phyloP scores from a whole-genome alignment of 108 stramenopile species.

The Cyclotella choctawhatcheeana region DNA sequence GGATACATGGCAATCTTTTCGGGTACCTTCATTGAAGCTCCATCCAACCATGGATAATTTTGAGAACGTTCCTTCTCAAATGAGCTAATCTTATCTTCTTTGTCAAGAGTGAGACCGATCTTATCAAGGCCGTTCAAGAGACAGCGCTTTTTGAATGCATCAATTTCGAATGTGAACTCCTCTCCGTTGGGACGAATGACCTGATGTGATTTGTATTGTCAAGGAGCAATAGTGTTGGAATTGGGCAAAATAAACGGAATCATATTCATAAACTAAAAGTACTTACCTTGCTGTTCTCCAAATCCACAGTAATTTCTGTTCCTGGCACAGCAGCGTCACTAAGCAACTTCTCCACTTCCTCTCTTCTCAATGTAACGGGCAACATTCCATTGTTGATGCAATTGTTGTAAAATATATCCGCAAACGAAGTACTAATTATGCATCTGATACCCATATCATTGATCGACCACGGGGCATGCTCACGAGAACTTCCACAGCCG shows the following conservation, averaged over 20 bases:
- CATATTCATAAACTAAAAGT: not conserved
- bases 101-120: slow-evolving; percentile 92
- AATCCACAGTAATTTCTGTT: slow-evolving; percentile 85
- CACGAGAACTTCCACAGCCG: slow-evolving; percentile 90
- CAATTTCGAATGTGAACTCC: slow-evolving; percentile 84
- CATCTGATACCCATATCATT: slow-evolving; percentile 92
- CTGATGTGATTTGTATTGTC: slow-evolving; percentile 1
- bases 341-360: slow-evolving; percentile 76
- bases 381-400: slow-evolving; percentile 98
- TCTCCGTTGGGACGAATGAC: slow-evolving; percentile 80
- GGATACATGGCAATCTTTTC: slow-evolving; percentile 87
- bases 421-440: slow-evolving; percentile 92
- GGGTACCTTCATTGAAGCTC: slow-evolving; percentile 87
- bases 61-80: slow-evolving; percentile 81
- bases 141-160: slow-evolving; percentile 90
- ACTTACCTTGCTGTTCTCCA: slow-evolving; percentile 84
- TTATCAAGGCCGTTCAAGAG: slow-evolving; percentile 93
- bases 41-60: slow-evolving; percentile 91
- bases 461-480: slow-evolving; percentile 97
- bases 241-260: not conserved
- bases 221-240: not conserved
- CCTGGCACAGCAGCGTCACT: slow-evolving; percentile 74
- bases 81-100: slow-evolving; percentile 77
- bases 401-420: slow-evolving; percentile 97
- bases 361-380: slow-evolving; percentile 80